phyloP scores from a whole-genome alignment of 352 stramenopile species.

The Globisporangium canariense region DNA sequence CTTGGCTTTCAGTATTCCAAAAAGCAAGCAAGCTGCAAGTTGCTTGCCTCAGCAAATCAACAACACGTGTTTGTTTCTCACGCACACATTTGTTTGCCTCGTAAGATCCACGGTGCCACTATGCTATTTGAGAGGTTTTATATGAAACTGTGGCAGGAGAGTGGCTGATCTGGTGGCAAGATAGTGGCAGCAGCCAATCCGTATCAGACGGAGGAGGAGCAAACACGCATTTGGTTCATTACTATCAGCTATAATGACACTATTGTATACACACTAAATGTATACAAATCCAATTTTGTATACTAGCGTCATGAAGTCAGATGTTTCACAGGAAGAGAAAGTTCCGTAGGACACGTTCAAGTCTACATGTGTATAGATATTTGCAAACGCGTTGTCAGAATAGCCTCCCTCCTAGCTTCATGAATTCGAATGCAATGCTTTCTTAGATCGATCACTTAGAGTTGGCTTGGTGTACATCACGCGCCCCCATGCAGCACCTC shows the following conservation, averaged over 20 bases:
- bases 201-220: background rate
- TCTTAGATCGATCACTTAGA: background rate
- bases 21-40: no score
- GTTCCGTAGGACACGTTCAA: no score
- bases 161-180: background rate
- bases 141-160: background rate
- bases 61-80: background rate
- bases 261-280: no score
- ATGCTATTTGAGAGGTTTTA: background rate
- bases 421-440: background rate
- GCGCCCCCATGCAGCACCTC: no score
- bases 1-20: no score
- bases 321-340: no score
- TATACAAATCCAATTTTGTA: no score
- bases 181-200: background rate
- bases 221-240: background rate
- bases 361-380: background rate
- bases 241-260: no score
- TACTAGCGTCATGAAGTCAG: no score
- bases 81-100: background rate
- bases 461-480: background rate
- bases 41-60: background rate
- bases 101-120: background rate
- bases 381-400: background rate
- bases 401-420: background rate